Conservation (phyloP, 768 basidiomycete genomes). For the Strobilomyces echinocephalus region DNA sequence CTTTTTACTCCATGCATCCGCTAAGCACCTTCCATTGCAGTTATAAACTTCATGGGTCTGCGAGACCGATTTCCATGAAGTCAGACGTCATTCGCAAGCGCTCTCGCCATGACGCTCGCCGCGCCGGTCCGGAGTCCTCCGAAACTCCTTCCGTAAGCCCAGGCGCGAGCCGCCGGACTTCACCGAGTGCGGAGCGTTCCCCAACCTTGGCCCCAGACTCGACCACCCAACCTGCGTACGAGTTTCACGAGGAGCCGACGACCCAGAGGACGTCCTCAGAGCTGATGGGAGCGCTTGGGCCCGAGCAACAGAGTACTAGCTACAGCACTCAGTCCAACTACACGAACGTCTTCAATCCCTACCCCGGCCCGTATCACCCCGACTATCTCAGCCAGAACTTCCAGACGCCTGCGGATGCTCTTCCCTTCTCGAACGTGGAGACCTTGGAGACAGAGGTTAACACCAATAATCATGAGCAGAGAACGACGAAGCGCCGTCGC, state of each 20-base stretch:
- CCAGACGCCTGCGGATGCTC: slow-evolving; percentile 42
- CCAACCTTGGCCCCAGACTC: slow-evolving; percentile 70
- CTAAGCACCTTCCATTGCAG: slow-evolving; percentile 25
- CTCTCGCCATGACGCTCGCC: slow-evolving; percentile 74
- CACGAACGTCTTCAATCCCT: slow-evolving; percentile 40
- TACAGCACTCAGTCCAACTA: slow-evolving; percentile 28
- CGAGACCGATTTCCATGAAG: slow-evolving; percentile 87
- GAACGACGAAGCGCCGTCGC: slow-evolving; percentile 62
- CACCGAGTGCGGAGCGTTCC: slow-evolving; percentile 55
- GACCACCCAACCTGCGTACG: slow-evolving; percentile 54
- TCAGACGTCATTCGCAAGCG: slow-evolving; percentile 87
- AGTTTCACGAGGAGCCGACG: slow-evolving; percentile 44
- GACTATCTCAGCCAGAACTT: slow-evolving; percentile 60
- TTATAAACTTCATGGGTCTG: slow-evolving; percentile 81
- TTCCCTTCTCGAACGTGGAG: slow-evolving; percentile 51
- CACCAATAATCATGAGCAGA: slow-evolving; percentile 19
- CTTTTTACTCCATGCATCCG: background rate
- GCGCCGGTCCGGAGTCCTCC: slow-evolving; percentile 45
- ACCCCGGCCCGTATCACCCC: slow-evolving; percentile 72
- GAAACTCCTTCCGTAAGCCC: slow-evolving; percentile 76
- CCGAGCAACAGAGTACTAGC: slow-evolving; percentile 21
- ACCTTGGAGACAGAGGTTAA: slow-evolving; percentile 39
- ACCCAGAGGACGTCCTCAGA: slow-evolving; percentile 44
- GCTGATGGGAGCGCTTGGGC: slow-evolving; percentile 44
- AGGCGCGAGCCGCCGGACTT: slow-evolving; percentile 67